phyloP scores from a whole-genome alignment of 495 filamentous ascomycete genomes.

The Trichoderma asperelloides region DNA sequence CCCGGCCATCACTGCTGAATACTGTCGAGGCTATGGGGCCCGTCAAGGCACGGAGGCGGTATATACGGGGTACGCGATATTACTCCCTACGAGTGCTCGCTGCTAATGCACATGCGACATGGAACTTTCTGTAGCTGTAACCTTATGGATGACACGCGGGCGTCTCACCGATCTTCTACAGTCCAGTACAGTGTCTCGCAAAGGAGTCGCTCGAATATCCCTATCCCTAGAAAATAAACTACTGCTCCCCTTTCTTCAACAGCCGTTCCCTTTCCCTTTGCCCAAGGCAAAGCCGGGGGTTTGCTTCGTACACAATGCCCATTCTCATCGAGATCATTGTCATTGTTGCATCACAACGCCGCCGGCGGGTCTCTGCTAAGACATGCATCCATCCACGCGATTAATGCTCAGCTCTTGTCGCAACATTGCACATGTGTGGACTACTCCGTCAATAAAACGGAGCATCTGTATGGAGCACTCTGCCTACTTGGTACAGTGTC shows the following conservation, averaged over 20 bases:
- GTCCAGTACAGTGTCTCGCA: too few relatives aligned
- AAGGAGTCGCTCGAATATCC: too few relatives aligned
- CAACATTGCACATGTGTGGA: background rate
- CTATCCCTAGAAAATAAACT: too few relatives aligned
- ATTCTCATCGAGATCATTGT: background rate
- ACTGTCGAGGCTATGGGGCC: too few relatives aligned
- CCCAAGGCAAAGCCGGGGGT: background rate
- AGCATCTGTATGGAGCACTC: background rate
- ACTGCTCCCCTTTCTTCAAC: background rate
- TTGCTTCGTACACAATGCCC: background rate
- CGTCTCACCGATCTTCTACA: too few relatives aligned
- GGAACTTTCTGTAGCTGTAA: too few relatives aligned
- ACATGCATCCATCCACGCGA: background rate
- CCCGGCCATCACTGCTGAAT: background rate
- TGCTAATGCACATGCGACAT: too few relatives aligned
- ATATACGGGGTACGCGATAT: background rate
- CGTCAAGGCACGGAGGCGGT: background rate
- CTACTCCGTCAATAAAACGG: background rate
- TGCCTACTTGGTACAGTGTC: background rate
- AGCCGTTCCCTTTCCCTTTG: background rate
- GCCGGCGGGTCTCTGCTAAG: background rate
- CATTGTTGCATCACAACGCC: background rate
- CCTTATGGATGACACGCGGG: too few relatives aligned
- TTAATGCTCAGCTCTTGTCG: background rate
- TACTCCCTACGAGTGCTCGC: too few relatives aligned